Base-by-base conservation (phyloP, 192 early-diverging fungal genomes). In the Coemansia asiatica region DNA sequence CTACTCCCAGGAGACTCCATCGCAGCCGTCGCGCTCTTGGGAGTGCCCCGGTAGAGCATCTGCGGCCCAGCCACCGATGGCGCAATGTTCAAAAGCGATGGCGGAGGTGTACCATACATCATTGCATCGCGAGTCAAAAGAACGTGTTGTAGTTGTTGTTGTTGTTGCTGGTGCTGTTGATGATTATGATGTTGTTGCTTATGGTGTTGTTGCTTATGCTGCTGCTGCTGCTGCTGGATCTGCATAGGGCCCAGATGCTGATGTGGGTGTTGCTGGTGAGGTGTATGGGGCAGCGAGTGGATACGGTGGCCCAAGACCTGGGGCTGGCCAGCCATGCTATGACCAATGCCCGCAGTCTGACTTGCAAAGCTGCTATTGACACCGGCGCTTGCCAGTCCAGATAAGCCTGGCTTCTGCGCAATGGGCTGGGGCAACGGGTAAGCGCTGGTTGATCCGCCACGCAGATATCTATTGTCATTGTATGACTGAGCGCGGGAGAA, bases 1-100 rank as follows among this genome's bases (percentile, higher is more conserved):
- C 85, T 87, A 61, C 88, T 87, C 6, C 85, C 83, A 19, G 87
- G 64, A 29, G 81, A 62, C 46, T 79, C 76, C 57, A 76, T 64
- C 48, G 64, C 69, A 0, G 73, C 63, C 12, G 73, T 60, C 12
- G 74, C 71, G 23, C 65, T 72, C 67, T 75, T 75, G 5, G 73
- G 73, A 23, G 51, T 61, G 29, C 49, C 60, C 31, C 74, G 78
- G 60, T 60, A 75, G 59, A 75, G 67, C 21, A 68, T 61, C 63
- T 61, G 69, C 27, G 79, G 12, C 1, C 70, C 70, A 36, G 74
- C 59, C 55, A 72, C 61, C 3, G 40, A 25, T 10, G 79, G 53
- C 19, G 60, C 29, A 23, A 70, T 56, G 61, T 50, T 70, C 7
- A 81, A 18, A 60, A 76, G 25, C 47, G 74, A 54, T 28, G 79